Evolutionary conservation across 495 filamentous ascomycete genomes (phyloP), one percentile per base, ranked within the genome.

Genomic region (Glutinoglossum americanum): DNA sequence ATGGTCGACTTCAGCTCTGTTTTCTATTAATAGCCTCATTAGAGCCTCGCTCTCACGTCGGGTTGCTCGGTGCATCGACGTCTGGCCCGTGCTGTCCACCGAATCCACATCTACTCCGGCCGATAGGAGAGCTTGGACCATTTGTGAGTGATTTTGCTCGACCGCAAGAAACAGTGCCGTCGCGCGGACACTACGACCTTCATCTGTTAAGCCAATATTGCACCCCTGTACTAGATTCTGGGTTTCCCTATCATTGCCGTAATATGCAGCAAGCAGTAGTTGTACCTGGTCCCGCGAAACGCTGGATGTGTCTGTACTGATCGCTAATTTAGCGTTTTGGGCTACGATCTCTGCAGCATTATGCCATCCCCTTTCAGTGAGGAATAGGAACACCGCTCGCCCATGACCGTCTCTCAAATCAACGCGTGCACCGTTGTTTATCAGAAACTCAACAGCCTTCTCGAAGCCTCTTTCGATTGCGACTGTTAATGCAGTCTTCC

Each of bases 41-140:
- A 62, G 58, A 0, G 19, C 51, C 1, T 39, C 51, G 8, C 45
- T 23, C 33, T 57, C 45, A 8, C 48, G 13, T 9, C n/a, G 0
- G 6, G 59, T 58, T 30, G 66, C 63, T 27, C 53, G 44, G 41
- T 64, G 60, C 27, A 68, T 54, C 15, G 64, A 54, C 33, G 62
- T 67, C 33, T 61, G 60, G 23, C 61, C 45, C 28, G 27, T 30
- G 25, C 49, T 5, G 55, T 64, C 61, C 27, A 54, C 37, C 1
- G 47, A 28, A 26, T 66, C 49, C 7, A 64, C 54, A 28, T 60
- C 30, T 28, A 65, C 62, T 9, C 60, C 62, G 6, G 47, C 47
- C 23, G 55, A 23, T n/a, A 67, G 41, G 5, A 68, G 59, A 3
- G 21, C n/a, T 26, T 62, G 33, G 21, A 64, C 59, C 39, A 62